phyloP scores from a whole-genome alignment of 78 protist species.

The Tieghemostelium lacteum region DNA sequence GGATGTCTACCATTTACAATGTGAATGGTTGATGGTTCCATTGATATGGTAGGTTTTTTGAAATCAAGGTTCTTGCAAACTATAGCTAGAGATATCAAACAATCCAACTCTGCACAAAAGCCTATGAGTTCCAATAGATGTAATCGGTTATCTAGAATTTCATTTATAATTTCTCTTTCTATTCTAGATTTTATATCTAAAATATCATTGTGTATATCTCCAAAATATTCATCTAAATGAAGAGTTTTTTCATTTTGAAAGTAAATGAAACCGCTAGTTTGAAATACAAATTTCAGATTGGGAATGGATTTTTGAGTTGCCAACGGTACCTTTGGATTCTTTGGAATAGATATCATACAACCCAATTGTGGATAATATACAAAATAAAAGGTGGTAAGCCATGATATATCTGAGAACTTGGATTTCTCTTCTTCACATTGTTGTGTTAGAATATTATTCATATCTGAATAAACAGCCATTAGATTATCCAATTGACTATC shows the following conservation, averaged over 20 bases:
- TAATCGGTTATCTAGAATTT: not conserved
- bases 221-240: constrained; percentile 60
- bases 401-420: not conserved
- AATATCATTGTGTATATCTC: constrained; percentile 71
- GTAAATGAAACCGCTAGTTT: constrained; percentile 39
- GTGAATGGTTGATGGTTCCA: not conserved
- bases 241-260: constrained; percentile 53
- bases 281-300: constrained; percentile 19
- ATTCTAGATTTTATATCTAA: constrained; percentile 53
- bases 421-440: constrained; percentile 35
- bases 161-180: constrained; percentile 18
- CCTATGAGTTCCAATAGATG: not conserved
- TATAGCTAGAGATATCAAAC: constrained; percentile 19
- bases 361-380: constrained; percentile 77
- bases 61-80: not conserved
- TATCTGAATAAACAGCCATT: constrained; percentile 17
- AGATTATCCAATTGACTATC: constrained; percentile 48
- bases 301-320: constrained; percentile 5
- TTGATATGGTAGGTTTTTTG: constrained; percentile 9
- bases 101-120: constrained; percentile 34
- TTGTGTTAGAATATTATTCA: constrained; percentile 24
- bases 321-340: not conserved
- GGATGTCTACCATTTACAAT: constrained; percentile 49
- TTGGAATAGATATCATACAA: constrained; percentile 67
- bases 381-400: constrained; percentile 50